Evolutionary conservation across 805 yeast genomes (phyloP).

Genomic region (Gaillardinia entomophila): DNA sequence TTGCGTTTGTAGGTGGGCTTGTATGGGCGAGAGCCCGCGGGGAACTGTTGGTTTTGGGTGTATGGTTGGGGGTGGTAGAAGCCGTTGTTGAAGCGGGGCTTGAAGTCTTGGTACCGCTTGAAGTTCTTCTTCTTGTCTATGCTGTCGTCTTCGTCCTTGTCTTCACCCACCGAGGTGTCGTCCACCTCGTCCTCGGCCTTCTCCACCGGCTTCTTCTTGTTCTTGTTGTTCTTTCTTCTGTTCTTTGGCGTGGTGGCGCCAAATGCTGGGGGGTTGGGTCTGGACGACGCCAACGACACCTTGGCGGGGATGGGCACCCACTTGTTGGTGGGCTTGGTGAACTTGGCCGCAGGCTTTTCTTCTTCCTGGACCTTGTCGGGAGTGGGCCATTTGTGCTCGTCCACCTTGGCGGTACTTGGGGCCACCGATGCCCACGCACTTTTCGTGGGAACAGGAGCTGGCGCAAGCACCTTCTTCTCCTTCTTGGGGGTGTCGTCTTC

Average conservation of each 20-base stretch:
- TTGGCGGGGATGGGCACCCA: slow-evolving; percentile 43
- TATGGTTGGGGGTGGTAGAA: slow-evolving; percentile 30
- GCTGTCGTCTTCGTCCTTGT: slow-evolving; percentile 2
- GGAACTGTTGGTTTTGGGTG: slow-evolving; percentile 9
- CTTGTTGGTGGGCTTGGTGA: slow-evolving; percentile 37
- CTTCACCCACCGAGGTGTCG: neutral
- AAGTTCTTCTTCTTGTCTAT: slow-evolving; percentile 3
- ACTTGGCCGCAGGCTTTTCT: slow-evolving; percentile 15
- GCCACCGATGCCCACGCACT: slow-evolving; percentile 33
- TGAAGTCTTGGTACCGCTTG: slow-evolving; percentile 7
- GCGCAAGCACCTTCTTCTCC: slow-evolving; percentile 33
- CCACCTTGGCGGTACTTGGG: slow-evolving; percentile 17
- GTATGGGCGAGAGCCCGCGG: too few relatives aligned
- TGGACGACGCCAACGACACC: slow-evolving; percentile 34
- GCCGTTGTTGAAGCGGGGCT: slow-evolving; percentile 11
- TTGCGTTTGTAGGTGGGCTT: too few relatives aligned
- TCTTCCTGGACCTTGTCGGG: slow-evolving; percentile 25
- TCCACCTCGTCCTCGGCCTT: neutral
- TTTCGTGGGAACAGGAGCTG: slow-evolving; percentile 41
- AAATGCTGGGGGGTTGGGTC: slow-evolving; percentile 17
- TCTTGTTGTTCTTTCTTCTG: slow-evolving; percentile 10
- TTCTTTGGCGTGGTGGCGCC: slow-evolving; percentile 19
- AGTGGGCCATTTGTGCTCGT: slow-evolving; percentile 41
- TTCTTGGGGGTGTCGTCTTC: slow-evolving; percentile 5
- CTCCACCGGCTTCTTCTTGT: slow-evolving; percentile 2